These are phyloP conservation scores for Prunus salicina DNA, from an alignment of 306 rosid genomes.

Conservation along the genomic window DNA sequence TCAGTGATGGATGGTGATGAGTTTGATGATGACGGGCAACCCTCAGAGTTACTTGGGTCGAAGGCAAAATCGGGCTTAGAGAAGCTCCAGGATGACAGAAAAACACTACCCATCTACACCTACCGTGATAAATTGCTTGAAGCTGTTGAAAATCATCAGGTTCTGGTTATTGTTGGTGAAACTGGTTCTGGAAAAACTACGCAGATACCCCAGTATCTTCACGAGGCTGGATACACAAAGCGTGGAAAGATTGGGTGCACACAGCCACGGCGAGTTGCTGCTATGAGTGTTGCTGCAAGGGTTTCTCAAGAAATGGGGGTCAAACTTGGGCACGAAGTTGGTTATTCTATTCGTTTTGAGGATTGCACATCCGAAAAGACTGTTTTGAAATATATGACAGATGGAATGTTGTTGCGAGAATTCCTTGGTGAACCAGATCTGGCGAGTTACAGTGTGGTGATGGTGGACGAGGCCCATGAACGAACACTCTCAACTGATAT, in stretches of 20 bases:
- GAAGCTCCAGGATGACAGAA: conserved; percentile 88
- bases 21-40: conserved; percentile 45
- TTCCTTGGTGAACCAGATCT: conserved; percentile 97
- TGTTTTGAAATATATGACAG: conserved; percentile 90
- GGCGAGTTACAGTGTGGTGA: conserved; percentile 89
- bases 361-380: conserved; percentile 97
- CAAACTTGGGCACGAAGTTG: conserved; percentile 98
- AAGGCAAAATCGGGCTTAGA: conserved; percentile 65
- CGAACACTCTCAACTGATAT: conserved; percentile 97
- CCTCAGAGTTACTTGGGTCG: conserved; percentile 53
- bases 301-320: conserved; percentile 98
- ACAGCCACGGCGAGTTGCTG: conserved; percentile 97
- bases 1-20: conserved; percentile 88
- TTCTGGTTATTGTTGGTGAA: conserved; percentile 94
- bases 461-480: conserved; percentile 99
- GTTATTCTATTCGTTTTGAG: conserved; percentile 96
- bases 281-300: conserved; percentile 99
- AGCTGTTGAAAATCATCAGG: conserved; percentile 85
- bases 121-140: conserved; percentile 79
- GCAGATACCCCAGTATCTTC: conserved; percentile 97
- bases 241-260: conserved; percentile 96
- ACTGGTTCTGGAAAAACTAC: conserved; percentile 99
- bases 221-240: conserved; percentile 93
- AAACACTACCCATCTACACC: conserved; percentile 65
- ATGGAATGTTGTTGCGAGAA: conserved; percentile 95